phyloP scores from a whole-genome alignment of 805 yeast species.

The Yarrowia phangngaensis region DNA sequence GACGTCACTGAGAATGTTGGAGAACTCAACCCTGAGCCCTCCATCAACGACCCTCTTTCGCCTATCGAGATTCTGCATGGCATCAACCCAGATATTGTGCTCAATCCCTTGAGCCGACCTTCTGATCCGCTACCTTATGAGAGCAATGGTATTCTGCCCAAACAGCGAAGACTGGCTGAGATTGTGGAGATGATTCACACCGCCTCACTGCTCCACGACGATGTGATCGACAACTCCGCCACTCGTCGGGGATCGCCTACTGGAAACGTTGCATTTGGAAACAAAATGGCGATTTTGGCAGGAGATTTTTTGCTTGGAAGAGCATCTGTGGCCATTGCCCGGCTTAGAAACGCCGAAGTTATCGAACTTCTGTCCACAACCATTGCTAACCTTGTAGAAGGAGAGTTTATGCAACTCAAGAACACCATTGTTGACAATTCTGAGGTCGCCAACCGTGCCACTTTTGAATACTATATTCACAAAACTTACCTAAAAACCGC shows the following conservation, averaged over 20 bases:
- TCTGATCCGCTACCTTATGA: constrained; percentile 66
- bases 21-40: constrained; percentile 35
- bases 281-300: constrained; percentile 95
- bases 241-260: constrained; percentile 85
- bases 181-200: constrained; percentile 98
- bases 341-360: constrained; percentile 94
- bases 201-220: constrained; percentile 92
- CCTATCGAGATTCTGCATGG: constrained; percentile 86
- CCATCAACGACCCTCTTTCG: constrained; percentile 50
- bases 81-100: constrained; percentile 71
- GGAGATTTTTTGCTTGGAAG: constrained; percentile 95
- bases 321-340: constrained; percentile 92
- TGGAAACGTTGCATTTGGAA: constrained; percentile 90
- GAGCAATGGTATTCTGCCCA: constrained; percentile 79
- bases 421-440: constrained; percentile 68
- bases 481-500: constrained; percentile 96
- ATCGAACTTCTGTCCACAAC: constrained; percentile 92
- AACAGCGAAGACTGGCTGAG: constrained; percentile 92
- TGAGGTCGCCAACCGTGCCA: constrained; percentile 51
- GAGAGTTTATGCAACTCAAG: constrained; percentile 97
- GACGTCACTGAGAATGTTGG: constrained; percentile 35
- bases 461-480: constrained; percentile 91
- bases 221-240: constrained; percentile 85
- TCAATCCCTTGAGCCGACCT: constrained; percentile 80
- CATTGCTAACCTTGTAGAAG: constrained; percentile 95